These are phyloP conservation scores for Phoma sp. DNA, from an alignment of 2,329 filamentous ascomycete species.

Conservation along the genomic window DNA sequence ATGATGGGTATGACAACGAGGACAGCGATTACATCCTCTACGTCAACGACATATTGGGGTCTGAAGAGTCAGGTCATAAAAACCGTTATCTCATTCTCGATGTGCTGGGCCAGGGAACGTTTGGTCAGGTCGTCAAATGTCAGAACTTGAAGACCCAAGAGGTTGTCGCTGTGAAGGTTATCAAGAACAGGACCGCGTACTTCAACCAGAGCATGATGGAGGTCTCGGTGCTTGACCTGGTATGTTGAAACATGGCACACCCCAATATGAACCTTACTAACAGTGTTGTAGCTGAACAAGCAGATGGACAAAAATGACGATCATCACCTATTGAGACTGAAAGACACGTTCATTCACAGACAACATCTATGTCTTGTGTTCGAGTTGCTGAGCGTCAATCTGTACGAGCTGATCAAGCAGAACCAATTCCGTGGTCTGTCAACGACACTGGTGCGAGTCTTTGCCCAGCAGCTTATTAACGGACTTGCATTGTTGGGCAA, in stretches of 20 bases:
- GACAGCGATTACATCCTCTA: slow-evolving; percentile 99
- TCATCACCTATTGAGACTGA: slow-evolving; percentile 90
- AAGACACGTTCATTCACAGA: slow-evolving; percentile 97
- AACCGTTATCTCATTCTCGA: slow-evolving; percentile 97
- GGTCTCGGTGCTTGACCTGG: slow-evolving; percentile 93
- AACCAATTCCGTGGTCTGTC: slow-evolving; percentile 98
- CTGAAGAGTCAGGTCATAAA: slow-evolving; percentile 98
- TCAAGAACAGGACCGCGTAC: slow-evolving; percentile 98
- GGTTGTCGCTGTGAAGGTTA: slow-evolving; percentile 97
- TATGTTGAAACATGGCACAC: slow-evolving; percentile 53
- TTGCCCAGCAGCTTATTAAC: slow-evolving; percentile 95
- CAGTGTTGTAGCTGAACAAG: slow-evolving; percentile 78
- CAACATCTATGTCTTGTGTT: slow-evolving; percentile 98
- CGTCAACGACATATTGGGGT: slow-evolving; percentile 97
- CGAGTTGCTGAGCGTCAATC: slow-evolving; percentile 93
- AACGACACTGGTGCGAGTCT: slow-evolving; percentile 95
- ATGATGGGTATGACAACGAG: slow-evolving; percentile 98
- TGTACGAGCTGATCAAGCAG: slow-evolving; percentile 99
- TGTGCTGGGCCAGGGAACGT: slow-evolving; percentile 95
- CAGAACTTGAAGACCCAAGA: slow-evolving; percentile 98
- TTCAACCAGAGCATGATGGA: slow-evolving; percentile 99
- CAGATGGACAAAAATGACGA: slow-evolving; percentile 99
- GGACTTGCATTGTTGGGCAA: slow-evolving; percentile 93
- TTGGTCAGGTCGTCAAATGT: slow-evolving; percentile 98
- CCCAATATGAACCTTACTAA: slow-evolving; percentile 15